phyloP scores from a whole-genome alignment of 2,329 filamentous ascomycete species.

The Aspergillus melleus region DNA sequence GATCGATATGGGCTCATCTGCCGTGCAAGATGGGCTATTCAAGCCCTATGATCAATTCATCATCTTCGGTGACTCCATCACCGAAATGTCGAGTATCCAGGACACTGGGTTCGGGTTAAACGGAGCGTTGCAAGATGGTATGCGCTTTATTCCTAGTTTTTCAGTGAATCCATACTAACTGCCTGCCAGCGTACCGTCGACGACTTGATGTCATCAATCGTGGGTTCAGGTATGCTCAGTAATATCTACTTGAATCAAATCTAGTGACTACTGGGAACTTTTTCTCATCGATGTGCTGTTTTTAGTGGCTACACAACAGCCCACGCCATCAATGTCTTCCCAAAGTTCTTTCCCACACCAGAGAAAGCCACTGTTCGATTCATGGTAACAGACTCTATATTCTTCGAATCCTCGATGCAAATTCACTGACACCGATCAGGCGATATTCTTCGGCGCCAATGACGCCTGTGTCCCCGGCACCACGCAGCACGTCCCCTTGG shows the following conservation, averaged over 20 bases:
- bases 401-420: too few relatives aligned
- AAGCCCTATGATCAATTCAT: slow-evolving; percentile 69
- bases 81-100: slow-evolving; percentile 65
- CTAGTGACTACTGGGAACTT: too few relatives aligned
- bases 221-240: slow-evolving; percentile 63
- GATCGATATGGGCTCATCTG: background rate
- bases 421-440: slow-evolving; percentile 43
- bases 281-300: too few relatives aligned
- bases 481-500: slow-evolving; percentile 75
- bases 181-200: slow-evolving; percentile 65
- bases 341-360: slow-evolving; percentile 69
- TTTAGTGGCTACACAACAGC: slow-evolving; percentile 75
- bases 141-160: slow-evolving; percentile 28
- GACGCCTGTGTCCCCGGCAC: slow-evolving; percentile 72
- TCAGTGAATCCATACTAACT: slow-evolving; percentile 8
- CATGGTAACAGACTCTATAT: slow-evolving; percentile 34
- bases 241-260: background rate
- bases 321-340: slow-evolving; percentile 69
- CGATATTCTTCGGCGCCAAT: slow-evolving; percentile 85
- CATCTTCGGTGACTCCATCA: slow-evolving; percentile 87
- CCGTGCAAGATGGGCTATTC: slow-evolving; percentile 9
- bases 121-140: slow-evolving; percentile 68
- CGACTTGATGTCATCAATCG: slow-evolving; percentile 84
- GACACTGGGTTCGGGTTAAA: slow-evolving; percentile 72
- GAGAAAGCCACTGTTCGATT: slow-evolving; percentile 49